Conservation (phyloP, 2,329 filamentous ascomycete genomes). For the Proliferodiscus dingleyae region DNA sequence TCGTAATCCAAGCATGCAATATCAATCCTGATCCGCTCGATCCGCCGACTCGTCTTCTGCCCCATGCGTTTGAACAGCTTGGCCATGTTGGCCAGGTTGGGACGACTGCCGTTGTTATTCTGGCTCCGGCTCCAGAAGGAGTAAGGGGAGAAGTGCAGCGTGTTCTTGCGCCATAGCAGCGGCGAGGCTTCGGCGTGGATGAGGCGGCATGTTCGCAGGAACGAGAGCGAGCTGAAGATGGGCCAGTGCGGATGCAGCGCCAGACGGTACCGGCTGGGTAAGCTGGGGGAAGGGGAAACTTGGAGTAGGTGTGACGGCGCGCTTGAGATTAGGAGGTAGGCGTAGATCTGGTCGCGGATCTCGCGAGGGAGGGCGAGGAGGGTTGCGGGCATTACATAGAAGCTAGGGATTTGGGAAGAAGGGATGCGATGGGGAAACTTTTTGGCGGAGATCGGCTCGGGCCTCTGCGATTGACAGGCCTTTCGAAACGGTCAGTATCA, state of each 20-base stretch:
- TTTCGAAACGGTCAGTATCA: no score
- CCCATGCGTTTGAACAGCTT: constrained; percentile 16
- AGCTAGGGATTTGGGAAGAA: no score
- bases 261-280: neutral
- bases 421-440: no score
- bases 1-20: neutral
- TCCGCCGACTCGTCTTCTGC: constrained; percentile 8
- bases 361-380: constrained; percentile 20
- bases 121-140: no score
- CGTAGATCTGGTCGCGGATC: constrained; percentile 20
- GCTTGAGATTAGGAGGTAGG: constrained; percentile 10
- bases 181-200: neutral
- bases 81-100: neutral
- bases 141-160: constrained; percentile 3
- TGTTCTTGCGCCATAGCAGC: constrained; percentile 1
- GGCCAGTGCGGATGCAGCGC: neutral
- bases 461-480: no score
- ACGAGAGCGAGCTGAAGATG: neutral
- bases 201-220: neutral
- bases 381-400: constrained; percentile 12
- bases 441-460: no score
- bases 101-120: neutral
- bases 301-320: constrained; percentile 3
- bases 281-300: neutral
- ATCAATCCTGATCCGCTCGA: constrained; percentile 8